phyloP scores from a whole-genome alignment of 805 yeast genomes.

The Tetrapisispora namnaoensis region DNA sequence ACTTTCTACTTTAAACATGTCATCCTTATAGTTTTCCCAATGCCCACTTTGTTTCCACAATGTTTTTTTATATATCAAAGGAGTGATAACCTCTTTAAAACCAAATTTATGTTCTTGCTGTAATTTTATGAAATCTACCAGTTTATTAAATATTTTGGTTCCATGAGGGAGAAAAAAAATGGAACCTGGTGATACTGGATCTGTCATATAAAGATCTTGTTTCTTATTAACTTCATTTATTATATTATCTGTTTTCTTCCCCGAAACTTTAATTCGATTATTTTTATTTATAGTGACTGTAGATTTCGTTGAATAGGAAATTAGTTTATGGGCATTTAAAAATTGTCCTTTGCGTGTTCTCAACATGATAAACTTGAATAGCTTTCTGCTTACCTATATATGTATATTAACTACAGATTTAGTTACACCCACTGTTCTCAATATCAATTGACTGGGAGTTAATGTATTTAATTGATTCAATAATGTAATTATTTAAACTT shows the following conservation, averaged over 20 bases:
- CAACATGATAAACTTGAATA: neutral
- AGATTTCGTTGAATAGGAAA: neutral
- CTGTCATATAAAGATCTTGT: conserved; percentile 72
- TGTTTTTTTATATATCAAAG: conserved; percentile 70
- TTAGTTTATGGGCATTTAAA: neutral
- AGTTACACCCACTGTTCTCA: too few species aligned
- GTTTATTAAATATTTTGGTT: conserved; percentile 69
- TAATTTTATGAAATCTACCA: conserved; percentile 72
- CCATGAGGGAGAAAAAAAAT: conserved; percentile 91
- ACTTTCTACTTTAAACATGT: conserved; percentile 83
- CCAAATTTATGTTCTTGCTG: conserved; percentile 67
- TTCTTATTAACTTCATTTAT: conserved; percentile 34
- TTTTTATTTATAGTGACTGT: neutral
- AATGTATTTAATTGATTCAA: too few species aligned
- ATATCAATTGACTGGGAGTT: too few species aligned
- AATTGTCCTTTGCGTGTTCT: neutral
- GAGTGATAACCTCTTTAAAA: conserved; percentile 87
- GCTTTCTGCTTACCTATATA: neutral
- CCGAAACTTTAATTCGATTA: neutral
- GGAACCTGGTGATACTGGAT: conserved; percentile 81
- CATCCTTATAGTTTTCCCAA: conserved; percentile 90
- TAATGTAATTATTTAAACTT: too few species aligned
- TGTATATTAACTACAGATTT: too few species aligned
- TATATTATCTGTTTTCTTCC: neutral
- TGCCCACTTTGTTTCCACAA: conserved; percentile 92